phyloP scores from a whole-genome alignment of 169 alveolate genomes.

The Perkinsus chesapeaki region DNA sequence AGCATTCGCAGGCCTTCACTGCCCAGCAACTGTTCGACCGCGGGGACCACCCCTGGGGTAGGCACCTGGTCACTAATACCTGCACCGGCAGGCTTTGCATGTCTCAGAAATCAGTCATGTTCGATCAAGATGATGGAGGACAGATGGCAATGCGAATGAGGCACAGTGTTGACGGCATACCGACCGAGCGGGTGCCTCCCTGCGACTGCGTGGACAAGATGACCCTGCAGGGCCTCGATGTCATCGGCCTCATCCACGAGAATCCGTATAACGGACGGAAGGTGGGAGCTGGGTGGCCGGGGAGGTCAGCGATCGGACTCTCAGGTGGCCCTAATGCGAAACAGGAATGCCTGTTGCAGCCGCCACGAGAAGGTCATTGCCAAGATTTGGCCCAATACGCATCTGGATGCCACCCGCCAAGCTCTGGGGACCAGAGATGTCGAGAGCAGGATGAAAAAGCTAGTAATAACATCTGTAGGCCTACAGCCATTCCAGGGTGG shows the following conservation, averaged over 20 bases:
- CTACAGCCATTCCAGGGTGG: neutral
- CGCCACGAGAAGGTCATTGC: neutral
- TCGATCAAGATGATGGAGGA: neutral
- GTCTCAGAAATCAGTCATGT: neutral
- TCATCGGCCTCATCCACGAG: neutral
- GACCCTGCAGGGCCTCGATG: neutral
- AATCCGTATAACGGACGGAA: neutral
- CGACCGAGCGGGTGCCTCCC: neutral
- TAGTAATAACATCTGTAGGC: neutral
- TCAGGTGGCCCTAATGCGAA: neutral
- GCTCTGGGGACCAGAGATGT: neutral
- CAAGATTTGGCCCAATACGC: neutral
- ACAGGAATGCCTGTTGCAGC: neutral
- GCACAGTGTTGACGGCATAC: neutral
- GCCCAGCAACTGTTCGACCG: neutral
- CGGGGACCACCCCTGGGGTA: neutral
- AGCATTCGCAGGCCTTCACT: neutral
- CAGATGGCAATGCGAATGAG: neutral
- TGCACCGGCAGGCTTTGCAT: neutral
- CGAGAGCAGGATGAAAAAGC: neutral
- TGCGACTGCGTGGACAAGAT: neutral
- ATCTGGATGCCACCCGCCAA: neutral
- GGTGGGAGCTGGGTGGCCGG: neutral
- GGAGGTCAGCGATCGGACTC: neutral
- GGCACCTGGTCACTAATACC: neutral